A percentile compares a stretch with the other conserved stretches of the same genome.
These are phyloP conservation scores for Allium cepa DNA, from an alignment of 106 monocot genomes.

Conservation along the genomic window DNA sequence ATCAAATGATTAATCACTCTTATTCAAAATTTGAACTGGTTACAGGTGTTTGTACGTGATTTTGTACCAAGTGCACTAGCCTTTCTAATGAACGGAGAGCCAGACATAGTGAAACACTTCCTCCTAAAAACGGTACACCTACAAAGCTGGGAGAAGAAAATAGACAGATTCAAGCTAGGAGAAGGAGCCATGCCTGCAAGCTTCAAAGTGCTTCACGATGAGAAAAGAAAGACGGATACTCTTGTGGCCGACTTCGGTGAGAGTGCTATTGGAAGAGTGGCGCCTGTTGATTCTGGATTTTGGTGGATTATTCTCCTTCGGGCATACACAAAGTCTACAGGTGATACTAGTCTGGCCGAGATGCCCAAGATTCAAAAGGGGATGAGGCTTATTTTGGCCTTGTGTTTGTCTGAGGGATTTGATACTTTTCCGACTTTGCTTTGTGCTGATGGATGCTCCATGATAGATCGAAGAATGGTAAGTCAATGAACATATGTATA, in stretches of 20 bases:
- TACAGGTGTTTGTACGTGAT: conserved; percentile 32
- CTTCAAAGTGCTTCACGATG: conserved; percentile 33
- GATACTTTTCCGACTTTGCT: conserved; percentile 32
- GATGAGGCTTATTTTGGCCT: conserved; percentile 27
- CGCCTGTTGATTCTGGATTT: conserved; percentile 31
- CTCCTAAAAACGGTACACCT: conserved; percentile 23
- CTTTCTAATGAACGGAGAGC: conserved; percentile 30
- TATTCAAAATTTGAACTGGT: not conserved
- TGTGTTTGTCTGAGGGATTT: conserved; percentile 36
- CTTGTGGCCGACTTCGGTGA: conserved; percentile 33
- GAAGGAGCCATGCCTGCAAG: conserved; percentile 37
- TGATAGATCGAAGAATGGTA: conserved; percentile 43
- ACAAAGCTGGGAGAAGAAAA: conserved; percentile 25
- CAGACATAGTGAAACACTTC: conserved; percentile 29
- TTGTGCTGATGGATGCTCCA: conserved; percentile 39
- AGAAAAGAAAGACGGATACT: conserved; percentile 13
- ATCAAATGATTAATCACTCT: not conserved
- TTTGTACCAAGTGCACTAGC: conserved; percentile 34
- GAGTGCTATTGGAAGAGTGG: conserved; percentile 29
- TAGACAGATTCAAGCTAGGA: conserved; percentile 32
- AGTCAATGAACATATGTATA: not conserved
- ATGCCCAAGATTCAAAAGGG: conserved; percentile 27
- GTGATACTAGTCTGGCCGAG: conserved; percentile 23
- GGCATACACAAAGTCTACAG: conserved; percentile 30
- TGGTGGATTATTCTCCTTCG: conserved; percentile 41